Conservation (phyloP, 441 rosid species). For the Adansonia madagascariensis region DNA sequence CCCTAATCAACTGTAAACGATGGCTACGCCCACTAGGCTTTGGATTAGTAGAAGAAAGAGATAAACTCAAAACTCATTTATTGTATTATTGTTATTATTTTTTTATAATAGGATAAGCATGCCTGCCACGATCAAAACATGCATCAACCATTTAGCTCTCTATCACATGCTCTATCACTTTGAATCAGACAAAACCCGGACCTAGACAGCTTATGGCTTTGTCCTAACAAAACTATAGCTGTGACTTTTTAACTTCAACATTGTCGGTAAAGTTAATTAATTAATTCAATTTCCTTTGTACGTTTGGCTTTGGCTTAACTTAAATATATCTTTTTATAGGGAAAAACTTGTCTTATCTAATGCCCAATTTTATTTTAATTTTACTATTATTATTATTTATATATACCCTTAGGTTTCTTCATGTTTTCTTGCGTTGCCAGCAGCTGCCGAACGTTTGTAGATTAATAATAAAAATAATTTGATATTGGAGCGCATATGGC, state of each 20-base stretch:
- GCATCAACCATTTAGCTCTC: too few relatives aligned
- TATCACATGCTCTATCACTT: background rate
- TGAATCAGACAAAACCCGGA: background rate
- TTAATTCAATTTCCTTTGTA: background rate
- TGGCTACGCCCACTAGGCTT: too few relatives aligned
- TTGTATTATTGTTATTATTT: too few relatives aligned
- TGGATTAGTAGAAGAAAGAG: too few relatives aligned
- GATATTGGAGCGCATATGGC: background rate
- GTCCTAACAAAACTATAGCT: slow-evolving; percentile 2
- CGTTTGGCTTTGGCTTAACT: background rate
- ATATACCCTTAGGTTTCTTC: background rate
- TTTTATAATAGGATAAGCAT: background rate
- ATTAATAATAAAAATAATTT: background rate
- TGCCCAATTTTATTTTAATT: too few relatives aligned
- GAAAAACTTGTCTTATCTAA: background rate
- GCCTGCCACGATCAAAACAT: slow-evolving; percentile 9
- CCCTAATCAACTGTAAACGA: too few relatives aligned
- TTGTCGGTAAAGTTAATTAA: slow-evolving; percentile 19
- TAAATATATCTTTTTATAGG: background rate
- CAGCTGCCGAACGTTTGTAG: background rate
- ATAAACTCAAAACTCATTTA: too few relatives aligned
- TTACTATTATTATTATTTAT: too few relatives aligned
- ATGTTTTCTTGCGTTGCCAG: background rate
- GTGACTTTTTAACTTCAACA: background rate
- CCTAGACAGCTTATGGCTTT: slow-evolving; percentile 9